Evolutionary conservation across 306 rosid genomes (phyloP).

Genomic region (Inga oerstediana): DNA sequence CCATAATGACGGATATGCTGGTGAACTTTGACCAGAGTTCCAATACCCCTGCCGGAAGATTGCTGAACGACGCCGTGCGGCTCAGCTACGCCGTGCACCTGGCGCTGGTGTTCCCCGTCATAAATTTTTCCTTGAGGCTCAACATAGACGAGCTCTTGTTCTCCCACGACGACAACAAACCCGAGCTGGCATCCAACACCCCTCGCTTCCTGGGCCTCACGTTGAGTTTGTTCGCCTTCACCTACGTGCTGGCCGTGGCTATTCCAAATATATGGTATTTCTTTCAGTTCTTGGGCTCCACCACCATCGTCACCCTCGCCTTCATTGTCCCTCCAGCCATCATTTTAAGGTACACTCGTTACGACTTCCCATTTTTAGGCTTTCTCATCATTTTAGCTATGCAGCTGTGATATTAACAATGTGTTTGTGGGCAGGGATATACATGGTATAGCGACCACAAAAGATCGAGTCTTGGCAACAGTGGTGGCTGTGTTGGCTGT

Average conservation of each 20-base stretch:
- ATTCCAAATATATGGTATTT: conserved; percentile 63
- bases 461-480: conserved; percentile 42
- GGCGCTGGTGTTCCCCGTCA: conserved; percentile 60
- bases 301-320: conserved; percentile 54
- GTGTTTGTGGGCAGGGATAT: conserved; percentile 29
- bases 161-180: conserved; percentile 34
- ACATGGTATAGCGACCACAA: conserved; percentile 40
- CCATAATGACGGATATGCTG: conserved; percentile 52
- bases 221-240: conserved; percentile 32
- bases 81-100: conserved; percentile 64
- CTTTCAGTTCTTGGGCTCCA: conserved; percentile 69
- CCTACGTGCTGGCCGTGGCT: conserved; percentile 54
- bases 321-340: conserved; percentile 62
- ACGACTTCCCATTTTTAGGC: no score
- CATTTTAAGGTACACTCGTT: conserved; percentile 46
- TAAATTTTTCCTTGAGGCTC: conserved; percentile 52
- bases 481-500: conserved; percentile 39
- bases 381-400: no score
- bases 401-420: no score
- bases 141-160: conserved; percentile 60
- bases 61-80: conserved; percentile 51
- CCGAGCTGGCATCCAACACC: conserved; percentile 39
- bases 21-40: conserved; percentile 62
- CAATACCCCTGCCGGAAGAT: conserved; percentile 26
- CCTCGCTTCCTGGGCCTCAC: conserved; percentile 55